Base-by-base conservation (phyloP, 768 basidiomycete genomes). In the Termitomyces bulborhizus region DNA sequence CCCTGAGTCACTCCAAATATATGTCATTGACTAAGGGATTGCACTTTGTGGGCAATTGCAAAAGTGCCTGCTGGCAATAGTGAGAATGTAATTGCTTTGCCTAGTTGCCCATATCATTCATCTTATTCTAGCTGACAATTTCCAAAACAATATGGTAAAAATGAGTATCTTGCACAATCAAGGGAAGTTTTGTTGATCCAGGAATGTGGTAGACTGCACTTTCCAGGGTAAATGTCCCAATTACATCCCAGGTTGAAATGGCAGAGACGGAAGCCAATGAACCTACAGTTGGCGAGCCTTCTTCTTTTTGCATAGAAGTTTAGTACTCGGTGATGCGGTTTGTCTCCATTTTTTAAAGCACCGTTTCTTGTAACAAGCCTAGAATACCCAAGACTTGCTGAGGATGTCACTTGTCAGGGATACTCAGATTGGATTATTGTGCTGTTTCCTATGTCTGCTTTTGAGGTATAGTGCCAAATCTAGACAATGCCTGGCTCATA, bases 21-120 rank as follows among this genome's bases (percentile, higher is more conserved):
- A n/a, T n/a, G n/a, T n/a, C n/a, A n/a, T n/a, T n/a, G n/a, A n/a
- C n/a, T n/a, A n/a, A n/a, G n/a, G n/a, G n/a, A n/a, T n/a, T n/a
- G n/a, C n/a, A n/a, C n/a, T n/a, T n/a, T n/a, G n/a, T n/a, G n/a
- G n/a, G n/a, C 26, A 68, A 74, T 29, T 90, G 88, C 69, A 72
- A 65, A 31, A 72, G 65, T 26, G 83, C 82, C 26, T 89, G 88
- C 65, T 89, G 88, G 88, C 86, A 88, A 69, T 86, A 86, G 88
- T 90, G 67, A 72, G 86, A 34, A 36, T n/a, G 68, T 51, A 48
- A 37, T 58, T 39, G 47, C 29, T 46, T 16, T 39, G 51, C 16
- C 46, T 48, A 26, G 56, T 42, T 55, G 45, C 71, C 72, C 57
- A 52, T 54, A 37, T 29, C 40, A 21, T 39, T 44, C 6, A 59